These are phyloP conservation scores for Eucalyptus sp. DNA, from an alignment of 345 rosid species.

Conservation along the genomic window DNA sequence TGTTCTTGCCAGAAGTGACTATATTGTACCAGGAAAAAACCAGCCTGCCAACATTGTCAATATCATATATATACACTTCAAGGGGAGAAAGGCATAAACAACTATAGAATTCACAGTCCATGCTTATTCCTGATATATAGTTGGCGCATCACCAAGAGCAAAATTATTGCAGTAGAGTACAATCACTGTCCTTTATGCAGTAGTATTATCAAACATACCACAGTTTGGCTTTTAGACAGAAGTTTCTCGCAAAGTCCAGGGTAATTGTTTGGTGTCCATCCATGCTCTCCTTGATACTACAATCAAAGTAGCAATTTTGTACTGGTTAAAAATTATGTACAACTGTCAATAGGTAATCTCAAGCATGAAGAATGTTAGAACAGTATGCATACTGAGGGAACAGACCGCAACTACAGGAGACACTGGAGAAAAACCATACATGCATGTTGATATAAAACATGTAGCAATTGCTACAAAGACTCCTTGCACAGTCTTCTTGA, in stretches of 20 bases:
- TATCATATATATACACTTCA: background rate
- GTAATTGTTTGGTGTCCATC: conserved; percentile 83
- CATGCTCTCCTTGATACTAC: conserved; percentile 90
- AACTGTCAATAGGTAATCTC: background rate
- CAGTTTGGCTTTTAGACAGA: conserved; percentile 87
- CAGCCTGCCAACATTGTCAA: conserved; percentile 46
- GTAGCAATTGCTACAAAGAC: background rate
- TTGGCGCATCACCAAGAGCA: background rate
- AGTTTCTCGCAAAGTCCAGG: conserved; percentile 89
- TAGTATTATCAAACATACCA: conserved; percentile 39
- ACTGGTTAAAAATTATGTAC: background rate
- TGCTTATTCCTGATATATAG: background rate
- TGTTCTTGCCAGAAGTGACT: conserved; percentile 72
- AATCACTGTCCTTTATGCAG: background rate
- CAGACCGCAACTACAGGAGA: background rate
- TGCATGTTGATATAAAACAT: background rate
- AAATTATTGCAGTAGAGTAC: background rate
- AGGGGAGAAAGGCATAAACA: background rate
- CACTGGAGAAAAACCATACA: background rate
- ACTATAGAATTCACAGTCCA: background rate
- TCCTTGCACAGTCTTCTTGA: background rate
- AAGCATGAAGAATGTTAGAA: background rate
- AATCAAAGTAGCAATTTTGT: background rate
- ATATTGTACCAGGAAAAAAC: conserved; percentile 79
- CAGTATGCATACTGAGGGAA: background rate